phyloP scores from a whole-genome alignment of 192 early-diverging fungal genomes.

The Podila epicladia region DNA sequence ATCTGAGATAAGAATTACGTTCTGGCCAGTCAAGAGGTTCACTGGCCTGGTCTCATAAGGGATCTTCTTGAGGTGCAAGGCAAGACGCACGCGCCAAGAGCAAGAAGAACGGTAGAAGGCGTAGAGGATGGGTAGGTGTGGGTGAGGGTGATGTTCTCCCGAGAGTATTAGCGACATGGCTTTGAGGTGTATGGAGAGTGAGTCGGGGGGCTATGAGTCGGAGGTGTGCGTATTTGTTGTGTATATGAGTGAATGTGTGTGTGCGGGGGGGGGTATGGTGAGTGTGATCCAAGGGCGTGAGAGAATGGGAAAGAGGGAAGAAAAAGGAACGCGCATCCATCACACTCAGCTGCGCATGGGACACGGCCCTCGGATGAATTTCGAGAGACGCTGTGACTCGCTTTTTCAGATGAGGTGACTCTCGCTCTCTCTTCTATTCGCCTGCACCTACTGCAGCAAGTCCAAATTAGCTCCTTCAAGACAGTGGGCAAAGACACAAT shows the following conservation, averaged over 20 bases:
- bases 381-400: no score
- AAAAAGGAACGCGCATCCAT: neutral
- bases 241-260: neutral
- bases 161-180: neutral
- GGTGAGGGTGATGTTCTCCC: neutral
- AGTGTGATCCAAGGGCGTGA: neutral
- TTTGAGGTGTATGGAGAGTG: neutral
- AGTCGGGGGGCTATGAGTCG: neutral
- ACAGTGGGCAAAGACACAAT: no score
- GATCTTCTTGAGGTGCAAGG: conserved; percentile 77
- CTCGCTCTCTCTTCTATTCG: no score
- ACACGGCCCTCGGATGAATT: no score
- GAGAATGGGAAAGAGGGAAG: neutral
- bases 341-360: neutral
- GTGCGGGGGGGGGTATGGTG: neutral
- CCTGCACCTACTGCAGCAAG: no score
- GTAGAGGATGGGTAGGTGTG: conserved; percentile 67
- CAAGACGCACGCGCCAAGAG: conserved; percentile 78
- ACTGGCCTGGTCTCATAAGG: conserved; percentile 68
- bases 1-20: conserved; percentile 42
- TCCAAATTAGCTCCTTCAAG: no score
- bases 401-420: no score
- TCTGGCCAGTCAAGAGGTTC: conserved; percentile 80
- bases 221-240: neutral
- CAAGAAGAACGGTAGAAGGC: conserved; percentile 80